Evolutionary conservation across 768 basidiomycete genomes (phyloP), one percentile per base, ranked within the genome.

Genomic region (Porphyrellus cyaneotinctus): DNA sequence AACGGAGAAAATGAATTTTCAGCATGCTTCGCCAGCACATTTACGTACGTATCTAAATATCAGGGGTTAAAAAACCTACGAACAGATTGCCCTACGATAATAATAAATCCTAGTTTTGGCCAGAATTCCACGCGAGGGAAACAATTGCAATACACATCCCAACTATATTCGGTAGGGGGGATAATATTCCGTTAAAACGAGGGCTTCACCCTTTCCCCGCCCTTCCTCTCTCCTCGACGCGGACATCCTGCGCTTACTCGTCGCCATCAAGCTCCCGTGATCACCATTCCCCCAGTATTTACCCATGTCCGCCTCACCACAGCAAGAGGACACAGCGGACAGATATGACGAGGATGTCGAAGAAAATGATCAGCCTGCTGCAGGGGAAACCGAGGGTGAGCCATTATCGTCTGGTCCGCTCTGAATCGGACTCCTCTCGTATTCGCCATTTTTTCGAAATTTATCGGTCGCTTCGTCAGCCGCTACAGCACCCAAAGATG

Each of bases 111-210:
- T 75, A 66, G 70, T 72, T 79, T 81, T 80, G 74, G 77, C 62
- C 65, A 64, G 67, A 75, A 78, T 75, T 79, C 75, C 80, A 82
- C 79, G 80, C 82, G 79, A 81, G 77, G 70, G 75, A 78, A 83
- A 84, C 77, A 83, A 82, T 68, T 70, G 64, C 63, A 67, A 66
- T 82, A 82, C 77, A 78, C 72, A 75, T 75, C 72, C 72, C 76
- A 78, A 78, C 83, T 83, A 83, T 74, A 83, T 83, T 78, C 81
- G 83, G 83, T 75, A 80, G 78, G 76, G 74, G n/a, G 76, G 74
- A 76, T 80, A 78, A 65, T 74, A 78, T 80, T 82, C 62, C 79
- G 81, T 82, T 86, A 88, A 88, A 87, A 83, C 82, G 80, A 80
- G 79, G 71, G 73, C 74, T 72, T 72, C 72, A 77, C 74, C 75